Conservation (phyloP, 495 filamentous ascomycete genomes). For the Talaromyces adpressus region DNA sequence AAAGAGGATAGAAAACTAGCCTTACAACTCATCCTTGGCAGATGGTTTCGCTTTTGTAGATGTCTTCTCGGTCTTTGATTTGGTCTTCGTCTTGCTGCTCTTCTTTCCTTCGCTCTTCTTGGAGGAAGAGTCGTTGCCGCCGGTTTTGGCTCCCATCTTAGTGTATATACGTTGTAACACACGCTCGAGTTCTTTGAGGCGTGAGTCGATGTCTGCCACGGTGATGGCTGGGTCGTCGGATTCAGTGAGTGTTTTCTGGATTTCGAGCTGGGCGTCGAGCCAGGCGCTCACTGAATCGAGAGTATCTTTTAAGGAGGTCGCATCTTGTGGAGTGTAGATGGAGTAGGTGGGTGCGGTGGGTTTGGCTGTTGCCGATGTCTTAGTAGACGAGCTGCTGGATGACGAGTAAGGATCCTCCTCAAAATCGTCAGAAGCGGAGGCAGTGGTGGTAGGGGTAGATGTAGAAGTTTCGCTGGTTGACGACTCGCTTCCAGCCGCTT, state of each 20-base stretch:
- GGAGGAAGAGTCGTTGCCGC: conserved; percentile 22
- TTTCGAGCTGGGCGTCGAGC: conserved; percentile 58
- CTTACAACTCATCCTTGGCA: conserved; percentile 39
- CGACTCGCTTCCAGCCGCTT: conserved; percentile 12
- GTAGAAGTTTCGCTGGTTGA: conserved; percentile 15
- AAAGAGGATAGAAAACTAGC: neutral
- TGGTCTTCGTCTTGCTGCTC: conserved; percentile 35
- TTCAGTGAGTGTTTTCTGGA: conserved; percentile 58
- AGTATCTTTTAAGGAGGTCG: conserved; percentile 36
- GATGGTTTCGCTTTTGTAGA: conserved; percentile 10
- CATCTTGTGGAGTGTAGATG: conserved; percentile 45
- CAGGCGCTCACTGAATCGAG: conserved; percentile 44
- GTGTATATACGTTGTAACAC: conserved; percentile 64
- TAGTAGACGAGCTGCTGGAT: conserved; percentile 21
- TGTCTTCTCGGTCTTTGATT: conserved; percentile 26
- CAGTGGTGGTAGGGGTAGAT: neutral
- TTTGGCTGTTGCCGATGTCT: conserved; percentile 21
- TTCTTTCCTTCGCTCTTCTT: conserved; percentile 45
- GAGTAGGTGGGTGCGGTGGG: conserved; percentile 34
- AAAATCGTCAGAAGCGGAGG: conserved; percentile 23
- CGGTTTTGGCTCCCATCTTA: conserved; percentile 31
- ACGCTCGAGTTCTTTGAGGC: conserved; percentile 55
- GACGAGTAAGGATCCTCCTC: conserved; percentile 37
- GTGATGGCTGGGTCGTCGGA: conserved; percentile 66
- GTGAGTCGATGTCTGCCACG: conserved; percentile 53